Evolutionary conservation across 1,284 basidiomycete species (phyloP).

Genomic region (Mycosarcoma maydis): DNA sequence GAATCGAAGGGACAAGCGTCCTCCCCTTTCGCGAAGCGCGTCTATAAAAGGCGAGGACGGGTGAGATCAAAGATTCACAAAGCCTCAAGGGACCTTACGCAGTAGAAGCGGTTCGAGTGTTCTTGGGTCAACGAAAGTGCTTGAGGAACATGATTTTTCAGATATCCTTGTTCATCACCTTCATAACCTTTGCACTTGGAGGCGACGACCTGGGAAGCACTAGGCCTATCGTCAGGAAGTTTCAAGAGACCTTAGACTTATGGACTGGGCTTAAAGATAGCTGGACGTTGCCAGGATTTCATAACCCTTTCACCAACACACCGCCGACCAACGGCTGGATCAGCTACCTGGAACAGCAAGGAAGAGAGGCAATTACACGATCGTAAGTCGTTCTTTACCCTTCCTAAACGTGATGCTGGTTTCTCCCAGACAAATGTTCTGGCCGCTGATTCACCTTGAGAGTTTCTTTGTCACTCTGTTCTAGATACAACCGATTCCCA

Average conservation of each 20-base stretch:
- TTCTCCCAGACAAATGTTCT: too few species aligned
- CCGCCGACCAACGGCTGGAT: conserved; percentile 4
- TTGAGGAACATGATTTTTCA: too few species aligned
- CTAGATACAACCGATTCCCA: not conserved
- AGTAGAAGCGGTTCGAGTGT: too few species aligned
- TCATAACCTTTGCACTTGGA: not conserved
- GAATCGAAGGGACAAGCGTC: too few species aligned
- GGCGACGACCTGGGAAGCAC: not conserved
- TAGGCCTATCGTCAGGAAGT: not conserved
- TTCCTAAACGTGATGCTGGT: too few species aligned
- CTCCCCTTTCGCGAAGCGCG: too few species aligned
- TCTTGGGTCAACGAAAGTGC: too few species aligned
- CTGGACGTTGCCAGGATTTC: not conserved
- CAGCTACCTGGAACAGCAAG: not conserved
- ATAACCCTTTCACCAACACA: not conserved
- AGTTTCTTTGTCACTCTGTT: too few species aligned
- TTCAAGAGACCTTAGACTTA: conserved; percentile 4
- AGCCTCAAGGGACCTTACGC: too few species aligned
- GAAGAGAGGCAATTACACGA: not conserved
- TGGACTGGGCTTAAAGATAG: not conserved
- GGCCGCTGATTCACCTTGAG: too few species aligned
- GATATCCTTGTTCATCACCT: not conserved
- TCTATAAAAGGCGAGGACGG: too few species aligned
- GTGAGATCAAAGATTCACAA: too few species aligned
- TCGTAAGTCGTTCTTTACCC: conserved; percentile 1